These are phyloP conservation scores for Clitoria ternatea DNA, from an alignment of 306 rosid species.

Conservation along the genomic window DNA sequence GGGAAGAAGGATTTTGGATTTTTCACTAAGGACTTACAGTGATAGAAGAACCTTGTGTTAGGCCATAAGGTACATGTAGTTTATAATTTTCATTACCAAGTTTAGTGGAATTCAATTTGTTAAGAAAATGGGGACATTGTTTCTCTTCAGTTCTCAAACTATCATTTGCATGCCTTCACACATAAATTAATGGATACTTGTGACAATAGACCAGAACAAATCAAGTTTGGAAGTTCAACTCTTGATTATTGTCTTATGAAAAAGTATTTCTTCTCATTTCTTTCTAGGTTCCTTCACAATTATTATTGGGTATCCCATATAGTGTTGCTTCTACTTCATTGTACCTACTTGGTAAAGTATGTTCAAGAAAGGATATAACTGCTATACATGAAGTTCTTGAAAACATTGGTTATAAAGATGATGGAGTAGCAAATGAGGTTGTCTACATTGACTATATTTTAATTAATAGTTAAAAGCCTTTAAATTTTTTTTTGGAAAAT, in stretches of 20 bases:
- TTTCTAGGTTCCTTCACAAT: slow-evolving; percentile 62
- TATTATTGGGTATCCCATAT: slow-evolving; percentile 69
- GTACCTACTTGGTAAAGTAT: slow-evolving; percentile 79
- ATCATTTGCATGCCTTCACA: slow-evolving; percentile 54
- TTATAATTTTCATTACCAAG: slow-evolving; percentile 49
- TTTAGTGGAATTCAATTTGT: slow-evolving; percentile 65
- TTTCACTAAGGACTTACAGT: slow-evolving; percentile 44
- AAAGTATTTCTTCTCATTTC: not conserved
- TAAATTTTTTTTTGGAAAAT: too few species aligned
- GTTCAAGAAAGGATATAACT: slow-evolving; percentile 76
- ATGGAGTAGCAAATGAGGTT: slow-evolving; percentile 78
- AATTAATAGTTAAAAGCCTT: too few species aligned
- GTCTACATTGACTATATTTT: too few species aligned
- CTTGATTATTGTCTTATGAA: not conserved
- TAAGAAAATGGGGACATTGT: slow-evolving; percentile 93
- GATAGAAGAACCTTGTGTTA: slow-evolving; percentile 95
- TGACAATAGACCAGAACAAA: slow-evolving; percentile 68
- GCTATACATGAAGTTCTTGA: slow-evolving; percentile 76
- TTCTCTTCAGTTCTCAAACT: slow-evolving; percentile 69
- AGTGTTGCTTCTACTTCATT: slow-evolving; percentile 46
- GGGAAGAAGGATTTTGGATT: slow-evolving; percentile 54
- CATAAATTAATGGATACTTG: slow-evolving; percentile 59
- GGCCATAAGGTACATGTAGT: slow-evolving; percentile 84
- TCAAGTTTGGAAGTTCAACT: not conserved
- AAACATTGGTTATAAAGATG: slow-evolving; percentile 65